Evolutionary conservation across 139 green algal genomes (phyloP), one percentile per base, ranked within the genome.

Genomic region (Limnomonas spitsbergensis): DNA sequence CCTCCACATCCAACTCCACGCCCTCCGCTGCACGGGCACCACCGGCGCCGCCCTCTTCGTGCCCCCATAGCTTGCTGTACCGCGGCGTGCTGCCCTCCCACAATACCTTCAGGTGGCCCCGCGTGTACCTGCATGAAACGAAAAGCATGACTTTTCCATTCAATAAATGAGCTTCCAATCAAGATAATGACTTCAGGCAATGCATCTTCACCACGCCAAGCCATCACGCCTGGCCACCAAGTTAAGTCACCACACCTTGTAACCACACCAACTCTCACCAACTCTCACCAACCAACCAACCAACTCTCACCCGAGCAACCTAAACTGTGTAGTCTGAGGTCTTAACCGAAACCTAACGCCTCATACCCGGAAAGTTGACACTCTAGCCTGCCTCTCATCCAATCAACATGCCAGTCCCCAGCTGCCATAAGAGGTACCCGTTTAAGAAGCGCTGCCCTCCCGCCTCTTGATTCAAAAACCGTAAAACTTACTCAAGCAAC

Each of bases 71-170:
- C 29, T 70, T 70, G 56, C 14, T 37, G 56, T 70, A 70, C 14
- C 29, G 56, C 4, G 9, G n/a, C 27, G 56, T 95, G 89, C 89
- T 95, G 89, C 95, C 90, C 92, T 75, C 20, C 68, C 68, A 75
- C 9, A 75, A 31, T 24, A 75, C 20, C 14, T 52, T 27, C 14
- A 75, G 34, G 6, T 75, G 26, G 9, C 32, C 32, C 4, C n/a
- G 9, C 9, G 40, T 29, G 68, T 53, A 75, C 29, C 56, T 70
- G 56, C 4, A 7, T 14, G 27, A 70, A 7, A 70, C n/a, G 4
- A 32, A 70, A 70, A 32, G n/a, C 9, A 37, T 36, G 27, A n/a
- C 3, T 56, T 26, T 54, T 26, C 39, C 3, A 29, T 70, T 7
- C 27, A 4, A 9, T 70, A 4, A 70, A 20, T 24, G 56, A 24